A percentile compares a stretch with the other conserved stretches of the same genome.
Conservation (phyloP, 768 basidiomycete species). For the Lyophyllum semitale region DNA sequence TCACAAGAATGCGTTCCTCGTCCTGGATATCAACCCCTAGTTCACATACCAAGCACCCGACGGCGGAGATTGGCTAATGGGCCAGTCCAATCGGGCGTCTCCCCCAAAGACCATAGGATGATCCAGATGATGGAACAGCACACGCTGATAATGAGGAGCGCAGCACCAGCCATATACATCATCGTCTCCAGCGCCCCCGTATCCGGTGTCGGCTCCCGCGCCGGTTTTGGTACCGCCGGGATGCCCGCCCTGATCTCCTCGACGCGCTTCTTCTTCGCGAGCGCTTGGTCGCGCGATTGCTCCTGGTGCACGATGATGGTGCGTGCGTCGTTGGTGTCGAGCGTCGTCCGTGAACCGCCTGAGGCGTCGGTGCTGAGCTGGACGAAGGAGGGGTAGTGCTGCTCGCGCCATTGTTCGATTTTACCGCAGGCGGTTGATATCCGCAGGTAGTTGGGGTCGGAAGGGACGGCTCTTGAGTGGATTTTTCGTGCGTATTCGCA, state of each 20-base stretch:
- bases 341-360: conserved; percentile 23
- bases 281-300: conserved; percentile 41
- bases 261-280: conserved; percentile 30
- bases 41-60: background rate
- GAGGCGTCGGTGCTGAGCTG: conserved; percentile 28
- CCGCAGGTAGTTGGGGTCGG: conserved; percentile 86
- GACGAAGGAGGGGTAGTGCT: conserved; percentile 92
- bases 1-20: background rate
- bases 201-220: conserved; percentile 6
- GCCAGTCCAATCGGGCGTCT: background rate
- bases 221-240: background rate
- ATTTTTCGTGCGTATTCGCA: conserved; percentile 79
- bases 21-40: background rate
- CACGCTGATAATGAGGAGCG: conserved; percentile 13
- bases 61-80: too few relatives aligned
- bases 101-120: conserved; percentile 11
- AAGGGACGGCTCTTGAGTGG: conserved; percentile 74
- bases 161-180: conserved; percentile 27
- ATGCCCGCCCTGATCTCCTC: conserved; percentile 26
- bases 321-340: conserved; percentile 59
- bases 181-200: conserved; percentile 23
- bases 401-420: conserved; percentile 94
- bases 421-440: conserved; percentile 84
- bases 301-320: conserved; percentile 48
- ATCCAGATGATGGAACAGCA: conserved; percentile 12